A percentile compares a stretch with the other conserved stretches of the same genome.
Conservation (phyloP, 1,139 yeast genomes). For the Debaryomyces subglobosus region DNA sequence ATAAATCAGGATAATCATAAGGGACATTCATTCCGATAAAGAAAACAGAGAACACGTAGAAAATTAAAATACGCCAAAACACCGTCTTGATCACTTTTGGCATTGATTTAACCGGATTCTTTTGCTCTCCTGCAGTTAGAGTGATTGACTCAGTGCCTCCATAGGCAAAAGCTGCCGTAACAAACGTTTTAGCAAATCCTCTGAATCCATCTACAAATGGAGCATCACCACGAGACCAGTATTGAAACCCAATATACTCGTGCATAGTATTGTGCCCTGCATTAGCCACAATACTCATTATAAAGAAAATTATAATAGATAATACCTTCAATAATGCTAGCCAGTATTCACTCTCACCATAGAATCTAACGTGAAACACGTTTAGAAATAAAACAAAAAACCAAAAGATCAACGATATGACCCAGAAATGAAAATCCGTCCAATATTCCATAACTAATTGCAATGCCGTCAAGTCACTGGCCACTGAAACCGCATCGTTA, state of each 20-base stretch:
- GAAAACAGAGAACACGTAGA: constrained; percentile 44
- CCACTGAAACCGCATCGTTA: constrained; percentile 64
- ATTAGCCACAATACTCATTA: constrained; percentile 40
- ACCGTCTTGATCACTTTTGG: constrained; percentile 62
- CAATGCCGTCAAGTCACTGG: constrained; percentile 62
- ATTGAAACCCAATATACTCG: constrained; percentile 42
- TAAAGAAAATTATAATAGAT: constrained; percentile 43
- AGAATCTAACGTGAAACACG: constrained; percentile 54
- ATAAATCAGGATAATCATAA: constrained; percentile 41
- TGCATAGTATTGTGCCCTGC: constrained; percentile 37
- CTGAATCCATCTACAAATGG: constrained; percentile 45
- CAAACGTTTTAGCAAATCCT: constrained; percentile 43
- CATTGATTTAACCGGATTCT: constrained; percentile 58
- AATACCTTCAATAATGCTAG: constrained; percentile 42
- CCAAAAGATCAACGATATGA: constrained; percentile 63
- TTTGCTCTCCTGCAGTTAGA: constrained; percentile 68
- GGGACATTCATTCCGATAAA: constrained; percentile 51
- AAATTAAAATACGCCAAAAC: constrained; percentile 51
- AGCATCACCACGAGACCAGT: constrained; percentile 44
- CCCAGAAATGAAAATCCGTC: constrained; percentile 62
- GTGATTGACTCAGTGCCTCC: constrained; percentile 71
- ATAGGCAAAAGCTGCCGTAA: constrained; percentile 65
- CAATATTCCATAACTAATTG: constrained; percentile 63
- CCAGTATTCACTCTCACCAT: constrained; percentile 48
- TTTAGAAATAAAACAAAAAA: constrained; percentile 53